phyloP scores from a whole-genome alignment of 345 rosid species.

The Geranium rotundifolium region DNA sequence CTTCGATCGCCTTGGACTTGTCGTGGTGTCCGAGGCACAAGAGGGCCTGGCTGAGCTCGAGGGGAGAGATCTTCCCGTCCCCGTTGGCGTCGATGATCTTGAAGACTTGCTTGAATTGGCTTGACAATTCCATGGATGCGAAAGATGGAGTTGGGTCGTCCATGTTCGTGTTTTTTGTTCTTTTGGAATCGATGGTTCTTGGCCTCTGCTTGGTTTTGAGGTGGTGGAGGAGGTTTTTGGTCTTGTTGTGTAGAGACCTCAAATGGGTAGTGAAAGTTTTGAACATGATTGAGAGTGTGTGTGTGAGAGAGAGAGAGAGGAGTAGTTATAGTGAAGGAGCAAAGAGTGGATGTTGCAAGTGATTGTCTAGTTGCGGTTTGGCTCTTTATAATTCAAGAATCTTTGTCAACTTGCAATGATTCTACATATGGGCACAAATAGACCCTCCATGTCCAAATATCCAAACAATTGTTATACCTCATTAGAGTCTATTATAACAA shows the following conservation, averaged over 20 bases:
- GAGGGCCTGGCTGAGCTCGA: constrained; percentile 31
- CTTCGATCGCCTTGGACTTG: constrained; percentile 16
- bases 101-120: constrained; percentile 33
- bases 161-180: constrained; percentile 4
- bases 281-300: not conserved
- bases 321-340: not conserved
- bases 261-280: not conserved
- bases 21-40: constrained; percentile 18
- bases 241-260: not conserved
- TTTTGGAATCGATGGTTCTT: not conserved
- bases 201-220: not conserved
- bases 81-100: constrained; percentile 31
- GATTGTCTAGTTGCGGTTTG: not conserved
- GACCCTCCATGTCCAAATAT: not conserved
- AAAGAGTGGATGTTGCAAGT: not conserved
- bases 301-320: not conserved
- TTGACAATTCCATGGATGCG: constrained; percentile 21
- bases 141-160: constrained; percentile 18
- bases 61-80: constrained; percentile 38
- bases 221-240: not conserved
- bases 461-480: too few species aligned
- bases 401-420: not conserved
- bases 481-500: too few species aligned
- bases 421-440: not conserved
- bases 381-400: not conserved